Base-by-base conservation (phyloP, 805 yeast species). In the Metschnikowia koreensis region DNA sequence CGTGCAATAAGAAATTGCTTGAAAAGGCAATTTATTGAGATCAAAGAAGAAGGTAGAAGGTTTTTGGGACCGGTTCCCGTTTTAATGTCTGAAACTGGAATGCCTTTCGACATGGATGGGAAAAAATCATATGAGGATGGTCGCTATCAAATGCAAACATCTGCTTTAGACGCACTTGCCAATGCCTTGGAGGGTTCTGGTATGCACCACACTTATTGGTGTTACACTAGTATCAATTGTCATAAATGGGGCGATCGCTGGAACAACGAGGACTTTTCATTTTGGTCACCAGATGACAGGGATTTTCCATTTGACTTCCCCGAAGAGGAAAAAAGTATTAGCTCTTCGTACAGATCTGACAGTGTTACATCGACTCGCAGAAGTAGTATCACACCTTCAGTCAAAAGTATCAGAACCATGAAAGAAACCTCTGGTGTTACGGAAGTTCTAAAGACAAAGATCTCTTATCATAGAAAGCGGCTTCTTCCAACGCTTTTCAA, bases 41-140 rank as follows among this genome's bases (percentile, higher is more conserved):
- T 93, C 72, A 79, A 77, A 48, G 62, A 66, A 17, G 98, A 94
- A 64, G 82, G 90, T 5, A 64, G 70, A 6, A 76, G 76, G 4
- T 66, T 79, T 31, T 67, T 92, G 37, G 97, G 97, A 2, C 46
- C 66, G 9, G 75, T 90, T 9, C 97, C 97, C 0, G 79, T 87
- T 9, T 69, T 93, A 22, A 84, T 94, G 77, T 82, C 96, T 1
- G 99, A 93, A 67, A 91, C 93, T n/a, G 99, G 99, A 6, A 89
- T 93, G 86, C 98, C 99, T 2, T 89, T 86, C 66, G 97, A 94
- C 66, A 89, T 93, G 97, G 92, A 93, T 67, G 76, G 81, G 52
- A 89, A 87, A 63, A 74, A 70, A 44, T 87, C 97, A 0, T 93
- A 81, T 63, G 66, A 67, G 1, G 75, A 75, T 51, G 91, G 92